Evolutionary conservation across 257 asterid genomes (phyloP).

Genomic region (Primulina eburnea): DNA sequence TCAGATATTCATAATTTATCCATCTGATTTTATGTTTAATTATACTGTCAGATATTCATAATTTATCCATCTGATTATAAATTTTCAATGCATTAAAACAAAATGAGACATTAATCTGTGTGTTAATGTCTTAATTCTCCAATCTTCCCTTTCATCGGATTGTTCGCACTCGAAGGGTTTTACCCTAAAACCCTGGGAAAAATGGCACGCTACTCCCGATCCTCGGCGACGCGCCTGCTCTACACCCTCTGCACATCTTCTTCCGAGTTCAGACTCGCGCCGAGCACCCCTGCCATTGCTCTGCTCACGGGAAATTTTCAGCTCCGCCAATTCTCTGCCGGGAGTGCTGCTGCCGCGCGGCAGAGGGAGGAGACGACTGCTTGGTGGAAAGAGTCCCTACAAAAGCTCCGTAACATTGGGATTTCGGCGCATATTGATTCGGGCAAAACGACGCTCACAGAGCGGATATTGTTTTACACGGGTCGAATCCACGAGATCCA

Average conservation of each 20-base stretch:
- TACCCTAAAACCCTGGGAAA: constrained; percentile 45
- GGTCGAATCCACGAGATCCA: constrained; percentile 98
- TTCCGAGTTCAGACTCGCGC: constrained; percentile 21
- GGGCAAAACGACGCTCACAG: constrained; percentile 94
- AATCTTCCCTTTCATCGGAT: not conserved
- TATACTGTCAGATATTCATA: too few relatives aligned
- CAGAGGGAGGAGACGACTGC: constrained; percentile 69
- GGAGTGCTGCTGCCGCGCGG: constrained; percentile 68
- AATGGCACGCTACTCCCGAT: constrained; percentile 70
- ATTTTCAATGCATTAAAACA: too few relatives aligned
- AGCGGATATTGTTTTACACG: constrained; percentile 78
- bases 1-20: too few relatives aligned
- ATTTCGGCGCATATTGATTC: constrained; percentile 97
- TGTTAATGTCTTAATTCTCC: not conserved
- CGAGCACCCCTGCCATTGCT: constrained; percentile 41
- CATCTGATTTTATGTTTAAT: too few relatives aligned
- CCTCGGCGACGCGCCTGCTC: constrained; percentile 61
- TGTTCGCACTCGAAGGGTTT: constrained; percentile 39
- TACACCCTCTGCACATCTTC: constrained; percentile 48
- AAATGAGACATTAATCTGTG: not conserved
- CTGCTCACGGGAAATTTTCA: constrained; percentile 57
- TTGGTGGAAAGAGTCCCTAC: constrained; percentile 81
- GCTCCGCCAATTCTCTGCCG: constrained; percentile 60
- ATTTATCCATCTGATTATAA: too few relatives aligned
- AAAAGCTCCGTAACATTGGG: constrained; percentile 83